Percentiles rank a stretch among this genome's conserved stretches.
Evolutionary conservation across 2,329 filamentous ascomycete species (phyloP).

Genomic region (Thelonectria rubi): DNA sequence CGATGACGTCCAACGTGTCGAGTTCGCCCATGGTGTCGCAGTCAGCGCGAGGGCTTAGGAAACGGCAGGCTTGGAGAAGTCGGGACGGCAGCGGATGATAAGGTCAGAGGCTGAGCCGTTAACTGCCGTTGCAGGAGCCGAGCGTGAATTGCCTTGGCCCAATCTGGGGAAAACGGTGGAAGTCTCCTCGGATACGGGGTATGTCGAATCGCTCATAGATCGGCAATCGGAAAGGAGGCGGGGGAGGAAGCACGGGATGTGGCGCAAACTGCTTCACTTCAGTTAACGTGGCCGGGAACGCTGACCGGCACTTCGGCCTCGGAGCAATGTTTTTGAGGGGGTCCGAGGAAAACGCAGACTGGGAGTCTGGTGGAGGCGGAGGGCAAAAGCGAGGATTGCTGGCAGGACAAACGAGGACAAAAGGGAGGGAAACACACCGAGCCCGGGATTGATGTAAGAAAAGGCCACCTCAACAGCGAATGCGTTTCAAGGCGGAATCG

Average conservation of each 20-base stretch:
- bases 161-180: constrained; percentile 7
- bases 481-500: constrained; percentile 17
- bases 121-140: constrained; percentile 26
- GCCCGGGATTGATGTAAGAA: constrained; percentile 1
- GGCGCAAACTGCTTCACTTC: constrained; percentile 33
- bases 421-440: not conserved
- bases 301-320: constrained; percentile 23
- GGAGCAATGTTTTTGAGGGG: constrained; percentile 19
- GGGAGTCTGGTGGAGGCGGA: not conserved
- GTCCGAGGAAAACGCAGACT: constrained; percentile 5
- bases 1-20: constrained; percentile 92
- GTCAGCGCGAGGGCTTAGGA: constrained; percentile 30
- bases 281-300: constrained; percentile 19
- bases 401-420: not conserved
- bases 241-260: constrained; percentile 33
- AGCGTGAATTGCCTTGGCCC: constrained; percentile 10
- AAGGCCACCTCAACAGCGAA: constrained; percentile 1
- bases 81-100: constrained; percentile 17
- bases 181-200: constrained; percentile 22
- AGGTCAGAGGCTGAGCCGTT: constrained; percentile 14
- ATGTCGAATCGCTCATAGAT: constrained; percentile 25
- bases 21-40: constrained; percentile 83
- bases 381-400: not conserved
- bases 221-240: constrained; percentile 42
- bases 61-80: constrained; percentile 13